These are phyloP conservation scores for thale cress (Arabidopsis thaliana) DNA, from an alignment of 345 rosid genomes.

Conservation along the genomic window TAIR10.1 NC_003075.7:14681001-14681500, in stretches of 20 bases:
- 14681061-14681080: slow-evolving; percentile 84
- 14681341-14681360: slow-evolving; percentile 60
- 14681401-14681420: slow-evolving; percentile 78
- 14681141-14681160: slow-evolving; percentile 91
- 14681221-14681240: slow-evolving; percentile 44
- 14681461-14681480: slow-evolving; percentile 91
- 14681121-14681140: slow-evolving; percentile 78
- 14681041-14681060: slow-evolving; percentile 95
- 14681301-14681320: not conserved
- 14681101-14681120: slow-evolving; percentile 90
- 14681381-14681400: slow-evolving; percentile 85
- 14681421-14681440: slow-evolving; percentile 76
- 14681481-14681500: slow-evolving; percentile 78
- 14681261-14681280: not conserved
- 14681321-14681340: not conserved
- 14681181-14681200: slow-evolving; percentile 98
- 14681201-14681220: slow-evolving; percentile 94
- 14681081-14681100: slow-evolving; percentile 91
- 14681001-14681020: slow-evolving; percentile 97
- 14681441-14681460: slow-evolving; percentile 78
- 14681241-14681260: not conserved
- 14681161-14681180: slow-evolving; percentile 95
- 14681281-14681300: not conserved
- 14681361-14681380: slow-evolving; percentile 96
- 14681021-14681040: slow-evolving; percentile 98